Evolutionary conservation across 2,329 filamentous ascomycete species (phyloP), one percentile per base, ranked within the genome.

Genomic region (Pestalotiopsis sp.): DNA sequence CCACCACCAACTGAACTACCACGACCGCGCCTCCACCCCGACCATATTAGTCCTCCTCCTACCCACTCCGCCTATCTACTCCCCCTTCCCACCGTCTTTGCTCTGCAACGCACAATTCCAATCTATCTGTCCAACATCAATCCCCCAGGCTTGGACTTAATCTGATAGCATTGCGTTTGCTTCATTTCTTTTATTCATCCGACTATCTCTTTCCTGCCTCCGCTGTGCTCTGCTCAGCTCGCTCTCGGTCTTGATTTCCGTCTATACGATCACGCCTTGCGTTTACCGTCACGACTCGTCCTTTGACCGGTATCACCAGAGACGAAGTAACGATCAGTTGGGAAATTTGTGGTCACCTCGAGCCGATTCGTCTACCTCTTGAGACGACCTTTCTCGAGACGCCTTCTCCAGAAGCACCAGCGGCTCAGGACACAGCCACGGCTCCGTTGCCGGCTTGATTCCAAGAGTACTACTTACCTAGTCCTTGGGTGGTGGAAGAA

Each of bases 1-100:
- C 59, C 27, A 59, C n/a, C n/a, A 52, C 45, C 45, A n/a, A 52
- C 45, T 52, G 31, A 36, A 52, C 45, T 52, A 49, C 41, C 41
- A 49, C 56, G 56, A 58, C 27, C 65, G 65, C 56, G n/a, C 36
- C 65, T 67, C 65, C 56, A 56, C 65, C 65, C 65, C 65, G 58
- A 67, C 65, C 65, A 67, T 67, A 67, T 59, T 67, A 67, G 57
- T 45, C 56, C 56, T 45, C 36, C 52, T 49, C 23, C 56, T 67
- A 59, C 65, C 65, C 65, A 61, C 58, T 57, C 56, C 65, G 52
- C 56, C 9, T n/a, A 38, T 14, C 27, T 25, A 23, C 17, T 31
- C 25, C 25, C 49, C 63, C 25, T 49, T 25, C 39, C 27, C n/a
- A 17, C 63, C 25, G 59, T 62, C 59, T 62, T 52, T 52, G 45